phyloP scores from a whole-genome alignment of 306 rosid species.

The Dicorynia guianensis region DNA sequence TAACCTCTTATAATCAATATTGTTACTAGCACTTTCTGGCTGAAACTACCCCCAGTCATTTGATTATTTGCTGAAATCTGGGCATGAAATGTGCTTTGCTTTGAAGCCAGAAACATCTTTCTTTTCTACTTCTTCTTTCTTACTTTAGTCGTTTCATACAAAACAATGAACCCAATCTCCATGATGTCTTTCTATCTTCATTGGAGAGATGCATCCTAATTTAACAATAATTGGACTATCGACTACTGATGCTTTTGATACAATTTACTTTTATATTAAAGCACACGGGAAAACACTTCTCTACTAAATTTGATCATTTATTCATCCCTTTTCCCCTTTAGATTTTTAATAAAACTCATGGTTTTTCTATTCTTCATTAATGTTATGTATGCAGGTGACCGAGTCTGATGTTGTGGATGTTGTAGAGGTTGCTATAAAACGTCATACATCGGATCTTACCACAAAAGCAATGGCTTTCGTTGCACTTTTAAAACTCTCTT shows the following conservation, averaged over 20 bases:
- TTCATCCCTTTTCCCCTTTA: conserved; percentile 10
- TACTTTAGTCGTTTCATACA: conserved; percentile 32
- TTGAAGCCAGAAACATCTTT: conserved; percentile 35
- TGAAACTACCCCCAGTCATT: conserved; percentile 19
- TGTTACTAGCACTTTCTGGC: neutral
- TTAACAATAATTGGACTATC: conserved; percentile 19
- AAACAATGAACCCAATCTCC: conserved; percentile 20
- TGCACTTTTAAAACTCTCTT: conserved; percentile 90
- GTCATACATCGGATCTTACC: conserved; percentile 74
- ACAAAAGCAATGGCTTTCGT: conserved; percentile 92
- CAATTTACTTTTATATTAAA: conserved; percentile 17
- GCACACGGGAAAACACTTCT: conserved; percentile 10
- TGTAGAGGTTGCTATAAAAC: conserved; percentile 74
- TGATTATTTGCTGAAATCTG: conserved; percentile 26
- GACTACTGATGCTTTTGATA: conserved; percentile 29
- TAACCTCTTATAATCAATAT: conserved; percentile 24
- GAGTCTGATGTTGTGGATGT: conserved; percentile 89
- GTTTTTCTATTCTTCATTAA: conserved; percentile 25
- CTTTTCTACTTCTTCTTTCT: conserved; percentile 13
- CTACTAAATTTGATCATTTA: conserved; percentile 7
- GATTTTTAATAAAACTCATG: neutral
- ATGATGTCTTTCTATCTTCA: neutral
- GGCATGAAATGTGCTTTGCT: conserved; percentile 13
- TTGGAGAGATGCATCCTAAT: conserved; percentile 15
- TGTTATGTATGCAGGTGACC: conserved; percentile 69